Conservation (phyloP, 805 yeast species). For the Pichia cephalocereana region DNA sequence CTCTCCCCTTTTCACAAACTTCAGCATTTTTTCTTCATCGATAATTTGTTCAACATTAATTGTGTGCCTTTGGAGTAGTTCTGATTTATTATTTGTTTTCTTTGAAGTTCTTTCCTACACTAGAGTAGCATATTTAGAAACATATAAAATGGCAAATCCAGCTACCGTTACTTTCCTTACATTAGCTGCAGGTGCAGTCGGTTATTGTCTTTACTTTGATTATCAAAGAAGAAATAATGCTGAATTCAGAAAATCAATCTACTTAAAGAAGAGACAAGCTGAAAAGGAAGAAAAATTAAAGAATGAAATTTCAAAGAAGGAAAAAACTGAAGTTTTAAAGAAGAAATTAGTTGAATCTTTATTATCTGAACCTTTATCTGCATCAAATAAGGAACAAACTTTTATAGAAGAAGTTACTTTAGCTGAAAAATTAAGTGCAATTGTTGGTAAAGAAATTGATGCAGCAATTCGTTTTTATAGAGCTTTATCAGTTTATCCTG, state of each 20-base stretch:
- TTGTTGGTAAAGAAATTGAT: slow-evolving; percentile 60
- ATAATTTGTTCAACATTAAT: too few species aligned
- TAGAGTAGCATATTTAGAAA: too few species aligned
- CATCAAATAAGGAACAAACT: slow-evolving; percentile 60
- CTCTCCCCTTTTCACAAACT: too few species aligned
- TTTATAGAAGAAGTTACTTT: slow-evolving; percentile 76
- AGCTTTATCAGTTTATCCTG: slow-evolving; percentile 88
- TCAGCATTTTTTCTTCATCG: too few species aligned
- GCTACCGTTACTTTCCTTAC: slow-evolving; percentile 17
- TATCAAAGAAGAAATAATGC: slow-evolving; percentile 77
- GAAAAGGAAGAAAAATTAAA: slow-evolving; percentile 45
- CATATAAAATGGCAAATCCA: slow-evolving; percentile 8
- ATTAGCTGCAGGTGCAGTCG: slow-evolving; percentile 42
- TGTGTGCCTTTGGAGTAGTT: too few species aligned
- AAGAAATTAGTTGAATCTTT: slow-evolving; percentile 56
- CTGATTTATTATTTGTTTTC: too few species aligned
- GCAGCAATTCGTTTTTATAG: slow-evolving; percentile 90
- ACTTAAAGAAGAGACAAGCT: slow-evolving; percentile 53
- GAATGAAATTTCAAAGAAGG: slow-evolving; percentile 50
- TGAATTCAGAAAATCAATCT: slow-evolving; percentile 71
- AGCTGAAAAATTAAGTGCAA: slow-evolving; percentile 73
- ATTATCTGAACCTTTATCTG: slow-evolving; percentile 56
- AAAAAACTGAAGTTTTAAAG: slow-evolving; percentile 51
- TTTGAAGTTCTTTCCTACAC: too few species aligned
- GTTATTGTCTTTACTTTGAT: slow-evolving; percentile 86